Percentiles rank a stretch among this genome's conserved stretches.
Conservation (phyloP, 495 filamentous ascomycete species). For the Podospora didyma region DNA sequence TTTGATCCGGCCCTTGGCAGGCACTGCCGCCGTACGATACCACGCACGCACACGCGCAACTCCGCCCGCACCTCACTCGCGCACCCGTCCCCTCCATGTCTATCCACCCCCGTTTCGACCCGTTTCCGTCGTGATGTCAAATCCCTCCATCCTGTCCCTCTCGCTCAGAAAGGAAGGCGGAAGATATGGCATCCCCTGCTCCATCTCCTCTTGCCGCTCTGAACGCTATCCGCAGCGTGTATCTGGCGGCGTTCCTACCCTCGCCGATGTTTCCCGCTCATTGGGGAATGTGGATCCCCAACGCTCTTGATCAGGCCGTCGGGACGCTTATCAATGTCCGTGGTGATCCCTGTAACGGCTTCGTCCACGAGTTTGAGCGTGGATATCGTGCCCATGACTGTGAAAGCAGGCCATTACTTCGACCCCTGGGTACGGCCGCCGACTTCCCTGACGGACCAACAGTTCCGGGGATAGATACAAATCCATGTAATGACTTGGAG, state of each 20-base stretch:
- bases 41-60: no score
- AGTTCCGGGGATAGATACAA: not conserved
- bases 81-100: no score
- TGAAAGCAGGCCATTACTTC: not conserved
- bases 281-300: not conserved
- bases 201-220: not conserved
- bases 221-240: not conserved
- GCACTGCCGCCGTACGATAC: no score
- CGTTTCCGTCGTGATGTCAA: no score
- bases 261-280: not conserved
- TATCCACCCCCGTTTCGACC: no score
- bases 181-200: not conserved
- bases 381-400: not conserved
- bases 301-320: not conserved
- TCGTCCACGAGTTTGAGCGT: not conserved
- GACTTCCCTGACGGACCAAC: not conserved
- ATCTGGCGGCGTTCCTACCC: not conserved
- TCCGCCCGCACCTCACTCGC: no score
- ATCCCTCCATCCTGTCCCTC: no score
- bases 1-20: no score
- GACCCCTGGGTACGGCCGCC: not conserved
- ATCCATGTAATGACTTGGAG: not conserved
- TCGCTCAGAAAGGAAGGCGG: no score
- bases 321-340: not conserved
- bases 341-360: not conserved